Percentiles rank a stretch among this genome's conserved stretches.
These are phyloP conservation scores for Cryphonectria radicalis DNA, from an alignment of 2,329 filamentous ascomycete species.

Conservation along the genomic window DNA sequence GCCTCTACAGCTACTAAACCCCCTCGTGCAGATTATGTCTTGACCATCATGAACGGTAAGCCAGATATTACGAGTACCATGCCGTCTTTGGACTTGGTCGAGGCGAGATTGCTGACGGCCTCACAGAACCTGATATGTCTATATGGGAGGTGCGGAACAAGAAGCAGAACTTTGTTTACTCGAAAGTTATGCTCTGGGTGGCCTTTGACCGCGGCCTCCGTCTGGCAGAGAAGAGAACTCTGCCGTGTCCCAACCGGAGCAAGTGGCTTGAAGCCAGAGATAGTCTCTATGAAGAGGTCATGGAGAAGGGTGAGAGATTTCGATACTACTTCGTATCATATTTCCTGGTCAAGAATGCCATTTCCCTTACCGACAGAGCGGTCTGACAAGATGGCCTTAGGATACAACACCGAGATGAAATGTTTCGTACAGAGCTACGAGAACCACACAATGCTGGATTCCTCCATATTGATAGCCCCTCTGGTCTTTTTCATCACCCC, in stretches of 20 bases:
- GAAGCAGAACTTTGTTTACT: slow-evolving; percentile 79
- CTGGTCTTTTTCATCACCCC: slow-evolving; percentile 80
- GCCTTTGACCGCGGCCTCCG: slow-evolving; percentile 77
- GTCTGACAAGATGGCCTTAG: slow-evolving; percentile 38
- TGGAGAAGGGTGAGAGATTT: slow-evolving; percentile 62
- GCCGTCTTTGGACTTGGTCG: background rate
- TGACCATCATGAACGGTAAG: slow-evolving; percentile 65
- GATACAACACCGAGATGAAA: slow-evolving; percentile 71
- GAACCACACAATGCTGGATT: slow-evolving; percentile 70
- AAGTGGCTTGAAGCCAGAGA: slow-evolving; percentile 72
- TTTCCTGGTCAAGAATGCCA: background rate
- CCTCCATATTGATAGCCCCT: slow-evolving; percentile 75
- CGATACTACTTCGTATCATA: background rate
- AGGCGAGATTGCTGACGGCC: slow-evolving; percentile 24
- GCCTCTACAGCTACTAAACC: background rate
- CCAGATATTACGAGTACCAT: background rate
- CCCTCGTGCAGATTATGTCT: slow-evolving; percentile 62
- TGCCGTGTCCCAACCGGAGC: slow-evolving; percentile 72
- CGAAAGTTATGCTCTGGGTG: slow-evolving; percentile 85
- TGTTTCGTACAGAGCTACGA: slow-evolving; percentile 80
- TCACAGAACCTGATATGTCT: slow-evolving; percentile 71
- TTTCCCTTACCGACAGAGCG: background rate
- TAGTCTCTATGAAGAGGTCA: slow-evolving; percentile 73
- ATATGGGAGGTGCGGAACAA: slow-evolving; percentile 81
- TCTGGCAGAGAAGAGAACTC: slow-evolving; percentile 73